These are phyloP conservation scores for Protomyces pachydermus DNA, from an alignment of 1,139 yeast genomes.

Conservation along the genomic window DNA sequence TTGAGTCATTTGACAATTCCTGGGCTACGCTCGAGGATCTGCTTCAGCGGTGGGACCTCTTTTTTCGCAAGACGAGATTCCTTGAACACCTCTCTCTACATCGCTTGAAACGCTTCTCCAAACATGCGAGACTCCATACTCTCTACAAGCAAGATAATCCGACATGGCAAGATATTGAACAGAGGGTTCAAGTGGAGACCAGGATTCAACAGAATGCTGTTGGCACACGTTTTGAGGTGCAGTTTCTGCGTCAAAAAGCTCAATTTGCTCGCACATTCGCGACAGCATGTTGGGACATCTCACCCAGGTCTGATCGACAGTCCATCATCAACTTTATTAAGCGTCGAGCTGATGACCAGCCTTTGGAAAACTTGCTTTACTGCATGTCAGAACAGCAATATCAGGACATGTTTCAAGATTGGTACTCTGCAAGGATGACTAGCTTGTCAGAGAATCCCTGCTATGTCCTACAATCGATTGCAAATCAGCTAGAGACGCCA, in stretches of 20 bases:
- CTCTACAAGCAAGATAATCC: neutral
- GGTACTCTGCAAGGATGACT: neutral
- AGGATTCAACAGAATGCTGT: neutral
- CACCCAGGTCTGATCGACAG: neutral
- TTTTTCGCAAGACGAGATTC: neutral
- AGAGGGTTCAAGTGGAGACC: neutral
- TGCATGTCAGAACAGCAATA: neutral
- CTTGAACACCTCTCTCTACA: neutral
- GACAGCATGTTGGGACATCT: neutral
- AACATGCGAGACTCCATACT: neutral
- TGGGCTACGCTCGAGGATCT: neutral
- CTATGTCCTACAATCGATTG: no score
- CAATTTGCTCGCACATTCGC: neutral
- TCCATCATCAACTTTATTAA: neutral
- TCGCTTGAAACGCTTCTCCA: neutral
- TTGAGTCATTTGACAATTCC: neutral
- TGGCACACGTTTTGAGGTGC: neutral
- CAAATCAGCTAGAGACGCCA: no score
- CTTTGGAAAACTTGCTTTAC: neutral
- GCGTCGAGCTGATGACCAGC: neutral
- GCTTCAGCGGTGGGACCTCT: slow-evolving; percentile 1
- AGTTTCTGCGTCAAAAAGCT: neutral
- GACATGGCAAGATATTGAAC: neutral
- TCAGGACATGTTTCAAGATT: neutral
- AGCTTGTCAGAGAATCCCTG: neutral